phyloP scores from a whole-genome alignment of 306 rosid species.

The Fragaria vesca region DNA sequence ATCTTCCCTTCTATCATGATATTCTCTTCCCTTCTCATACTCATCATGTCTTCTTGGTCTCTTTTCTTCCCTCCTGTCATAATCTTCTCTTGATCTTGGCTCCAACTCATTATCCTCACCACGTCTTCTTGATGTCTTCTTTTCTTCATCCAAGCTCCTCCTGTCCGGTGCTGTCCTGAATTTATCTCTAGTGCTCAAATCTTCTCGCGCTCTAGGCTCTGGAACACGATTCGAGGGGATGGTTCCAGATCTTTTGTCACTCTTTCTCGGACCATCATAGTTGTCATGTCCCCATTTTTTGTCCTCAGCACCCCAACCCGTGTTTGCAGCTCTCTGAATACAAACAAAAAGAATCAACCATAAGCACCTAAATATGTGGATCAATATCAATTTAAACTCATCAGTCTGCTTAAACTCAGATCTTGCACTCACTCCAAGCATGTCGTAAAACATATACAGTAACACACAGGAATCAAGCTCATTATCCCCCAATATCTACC shows the following conservation, averaged over 20 bases:
- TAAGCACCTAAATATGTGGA: slow-evolving; percentile 9
- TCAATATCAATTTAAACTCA: background rate
- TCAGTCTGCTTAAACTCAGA: background rate
- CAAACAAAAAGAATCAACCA: slow-evolving; percentile 22
- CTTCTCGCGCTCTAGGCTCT: slow-evolving; percentile 32
- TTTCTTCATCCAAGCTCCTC: slow-evolving; percentile 40
- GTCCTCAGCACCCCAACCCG: slow-evolving; percentile 83
- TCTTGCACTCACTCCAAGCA: background rate
- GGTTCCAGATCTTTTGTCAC: slow-evolving; percentile 35
- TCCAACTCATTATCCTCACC: slow-evolving; percentile 31
- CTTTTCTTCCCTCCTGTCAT: slow-evolving; percentile 43
- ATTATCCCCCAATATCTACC: background rate
- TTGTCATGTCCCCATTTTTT: slow-evolving; percentile 65
- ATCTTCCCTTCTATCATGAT: slow-evolving; percentile 48
- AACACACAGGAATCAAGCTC: background rate
- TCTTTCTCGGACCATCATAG: slow-evolving; percentile 52
- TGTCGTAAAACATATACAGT: background rate
- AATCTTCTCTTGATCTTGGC: slow-evolving; percentile 35
- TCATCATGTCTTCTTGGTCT: slow-evolving; percentile 38
- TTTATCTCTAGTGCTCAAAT: background rate
- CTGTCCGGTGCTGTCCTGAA: background rate
- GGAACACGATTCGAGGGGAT: slow-evolving; percentile 29
- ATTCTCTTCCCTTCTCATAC: slow-evolving; percentile 45
- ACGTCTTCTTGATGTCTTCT: slow-evolving; percentile 30
- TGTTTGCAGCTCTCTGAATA: slow-evolving; percentile 86